Evolutionary conservation across 75 land plant genomes (phyloP), one percentile per base, ranked within the genome.

Genomic region (Selaginella tamariscina): DNA sequence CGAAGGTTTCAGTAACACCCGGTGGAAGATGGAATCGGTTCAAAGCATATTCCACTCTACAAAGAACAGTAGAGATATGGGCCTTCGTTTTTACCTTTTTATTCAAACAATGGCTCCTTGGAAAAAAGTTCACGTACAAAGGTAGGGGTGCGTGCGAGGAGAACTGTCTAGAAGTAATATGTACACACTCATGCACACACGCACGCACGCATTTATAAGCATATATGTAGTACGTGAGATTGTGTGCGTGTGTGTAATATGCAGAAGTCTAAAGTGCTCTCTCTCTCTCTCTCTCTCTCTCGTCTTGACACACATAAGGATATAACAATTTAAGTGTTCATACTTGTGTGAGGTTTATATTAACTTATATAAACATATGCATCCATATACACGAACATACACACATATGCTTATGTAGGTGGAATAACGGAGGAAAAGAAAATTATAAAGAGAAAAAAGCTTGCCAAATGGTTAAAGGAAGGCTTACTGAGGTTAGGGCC

Each of bases 391-490:
- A 11, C 24, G 22, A 21, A 9, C 8, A 60, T 5, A 13, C 24
- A 5, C 11, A 9, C n/a, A 11, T 30, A 65, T 2, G 24, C 29
- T 30, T 27, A 21, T 56, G 64, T 83, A 94, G 98, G 96, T 68
- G 99, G 87, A 39, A 83, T 90, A 76, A 90, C 96, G 9, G 97
- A 95, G 65, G 82, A 74, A 67, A 91, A 90, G 56, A 87, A 85
- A 77, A 80, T 72, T 23, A 56, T 72, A 23, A 85, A 79, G 74
- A 70, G 99, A 18, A 90, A 84, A 77, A 74, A 2, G 1, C 82
- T 95, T 33, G 99, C 99, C 8, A 90, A 85, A 72, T 95, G 99
- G 99, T 62, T 95, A 69, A 95, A 95, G 74, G 99, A 95, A 73
- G 85, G 76, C 31, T 76, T 95, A 18, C 77, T 95, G 74, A 88